phyloP scores from a whole-genome alignment of 805 yeast species.

The Jamesozyma rosinii region DNA sequence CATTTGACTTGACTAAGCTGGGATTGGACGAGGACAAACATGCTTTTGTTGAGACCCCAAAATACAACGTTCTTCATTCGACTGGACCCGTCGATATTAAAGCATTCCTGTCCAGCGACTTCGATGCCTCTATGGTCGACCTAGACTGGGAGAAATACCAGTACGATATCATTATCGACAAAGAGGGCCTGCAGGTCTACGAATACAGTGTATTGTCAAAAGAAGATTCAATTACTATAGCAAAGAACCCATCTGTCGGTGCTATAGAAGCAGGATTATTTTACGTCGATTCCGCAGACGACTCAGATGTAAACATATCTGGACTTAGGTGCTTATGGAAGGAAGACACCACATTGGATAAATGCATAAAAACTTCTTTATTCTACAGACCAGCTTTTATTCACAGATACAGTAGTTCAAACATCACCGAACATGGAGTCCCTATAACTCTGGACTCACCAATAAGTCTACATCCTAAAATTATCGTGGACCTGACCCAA shows the following conservation, averaged over 20 bases:
- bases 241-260: constrained; percentile 5
- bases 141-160: constrained; percentile 7
- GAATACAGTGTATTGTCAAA: constrained; percentile 14
- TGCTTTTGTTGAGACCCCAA: constrained; percentile 4
- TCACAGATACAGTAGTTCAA: not conserved
- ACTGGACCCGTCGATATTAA: not conserved
- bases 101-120: not conserved
- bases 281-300: constrained; percentile 19
- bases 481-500: constrained; percentile 14
- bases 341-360: constrained; percentile 10
- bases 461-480: constrained; percentile 33
- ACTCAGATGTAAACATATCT: constrained; percentile 16
- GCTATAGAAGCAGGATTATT: constrained; percentile 25
- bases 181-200: constrained; percentile 9
- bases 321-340: constrained; percentile 27
- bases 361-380: constrained; percentile 24
- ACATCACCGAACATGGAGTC: not conserved
- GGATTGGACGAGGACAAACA: too few species aligned
- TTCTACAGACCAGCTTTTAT: constrained; percentile 11
- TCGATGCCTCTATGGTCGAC: constrained; percentile 1
- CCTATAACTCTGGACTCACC: constrained; percentile 22
- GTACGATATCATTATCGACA: constrained; percentile 12
- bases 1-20: not conserved
- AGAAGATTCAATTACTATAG: constrained; percentile 4
- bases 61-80: constrained; percentile 5